Evolutionary conservation across 2,329 filamentous ascomycete genomes (phyloP).

Genomic region (Lachnellula arida): DNA sequence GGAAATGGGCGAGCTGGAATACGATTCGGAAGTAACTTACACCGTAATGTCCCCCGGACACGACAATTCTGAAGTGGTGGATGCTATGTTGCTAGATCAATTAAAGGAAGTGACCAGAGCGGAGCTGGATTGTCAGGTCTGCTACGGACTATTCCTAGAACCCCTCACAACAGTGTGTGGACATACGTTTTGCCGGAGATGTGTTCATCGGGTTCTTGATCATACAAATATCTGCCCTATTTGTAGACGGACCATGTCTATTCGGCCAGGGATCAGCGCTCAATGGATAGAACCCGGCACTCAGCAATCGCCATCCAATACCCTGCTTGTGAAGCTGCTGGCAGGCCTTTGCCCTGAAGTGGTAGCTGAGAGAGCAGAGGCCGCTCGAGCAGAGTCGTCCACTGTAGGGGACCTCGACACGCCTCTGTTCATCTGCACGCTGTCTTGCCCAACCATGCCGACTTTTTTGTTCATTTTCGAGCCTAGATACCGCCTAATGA

Average conservation of each 20-base stretch:
- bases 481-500: constrained; percentile 87
- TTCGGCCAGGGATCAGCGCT: constrained; percentile 36
- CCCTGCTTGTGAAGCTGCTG: constrained; percentile 58
- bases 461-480: constrained; percentile 91
- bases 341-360: constrained; percentile 65
- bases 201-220: constrained; percentile 70
- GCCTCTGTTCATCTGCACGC: constrained; percentile 75
- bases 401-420: constrained; percentile 54
- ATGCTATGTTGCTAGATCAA: constrained; percentile 48
- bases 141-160: constrained; percentile 75
- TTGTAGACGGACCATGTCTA: constrained; percentile 62
- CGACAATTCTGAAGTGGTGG: constrained; percentile 32
- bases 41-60: constrained; percentile 27
- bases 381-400: constrained; percentile 52
- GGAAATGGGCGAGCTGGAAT: constrained; percentile 53
- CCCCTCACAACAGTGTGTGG: constrained; percentile 82
- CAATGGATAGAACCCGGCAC: not conserved
- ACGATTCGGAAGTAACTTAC: constrained; percentile 53
- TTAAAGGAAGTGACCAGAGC: constrained; percentile 58
- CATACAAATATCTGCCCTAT: constrained; percentile 75
- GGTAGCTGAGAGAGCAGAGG: constrained; percentile 49
- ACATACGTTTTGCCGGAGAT: constrained; percentile 83
- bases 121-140: constrained; percentile 85
- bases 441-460: constrained; percentile 77
- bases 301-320: constrained; percentile 51